A percentile compares a stretch with the other conserved stretches of the same genome.
Evolutionary conservation across 2,329 filamentous ascomycete species (phyloP).

Genomic region (Trichoderma sp.): DNA sequence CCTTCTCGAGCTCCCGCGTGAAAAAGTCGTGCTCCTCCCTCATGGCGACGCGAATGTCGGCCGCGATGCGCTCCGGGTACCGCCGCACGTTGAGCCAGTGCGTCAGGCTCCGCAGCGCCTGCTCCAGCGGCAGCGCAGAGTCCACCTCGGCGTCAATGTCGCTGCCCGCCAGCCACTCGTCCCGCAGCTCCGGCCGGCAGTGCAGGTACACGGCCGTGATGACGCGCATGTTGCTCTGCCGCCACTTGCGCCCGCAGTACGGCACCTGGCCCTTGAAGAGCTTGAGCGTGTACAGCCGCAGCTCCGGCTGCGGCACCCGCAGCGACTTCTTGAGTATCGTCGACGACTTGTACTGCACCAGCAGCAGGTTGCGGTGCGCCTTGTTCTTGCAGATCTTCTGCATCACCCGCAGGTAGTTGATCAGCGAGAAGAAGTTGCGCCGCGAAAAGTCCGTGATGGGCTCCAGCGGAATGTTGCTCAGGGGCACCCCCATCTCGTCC

Average conservation of each 20-base stretch:
- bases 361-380: constrained; percentile 87
- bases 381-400: constrained; percentile 97
- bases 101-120: constrained; percentile 83
- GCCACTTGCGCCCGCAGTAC: constrained; percentile 97
- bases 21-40: constrained; percentile 81
- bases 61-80: constrained; percentile 77
- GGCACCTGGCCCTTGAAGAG: constrained; percentile 98
- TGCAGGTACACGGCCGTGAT: constrained; percentile 97
- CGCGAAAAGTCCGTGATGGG: constrained; percentile 90
- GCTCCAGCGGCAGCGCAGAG: constrained; percentile 86
- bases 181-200: constrained; percentile 86
- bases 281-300: constrained; percentile 93
- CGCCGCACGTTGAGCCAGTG: constrained; percentile 90
- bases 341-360: constrained; percentile 94
- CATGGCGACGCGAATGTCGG: constrained; percentile 59
- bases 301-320: constrained; percentile 82
- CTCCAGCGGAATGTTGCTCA: constrained; percentile 67
- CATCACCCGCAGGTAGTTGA: constrained; percentile 94
- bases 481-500: constrained; percentile 84
- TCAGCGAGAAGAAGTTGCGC: constrained; percentile 91
- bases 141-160: constrained; percentile 95
- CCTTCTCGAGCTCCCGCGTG: constrained; percentile 72
- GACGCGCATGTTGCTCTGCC: constrained; percentile 96
- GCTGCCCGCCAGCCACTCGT: constrained; percentile 91
- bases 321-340: constrained; percentile 90